A percentile compares a stretch with the other conserved stretches of the same genome.
Conservation (phyloP, 495 filamentous ascomycete species). For the Tuber microsphaerosporum region DNA sequence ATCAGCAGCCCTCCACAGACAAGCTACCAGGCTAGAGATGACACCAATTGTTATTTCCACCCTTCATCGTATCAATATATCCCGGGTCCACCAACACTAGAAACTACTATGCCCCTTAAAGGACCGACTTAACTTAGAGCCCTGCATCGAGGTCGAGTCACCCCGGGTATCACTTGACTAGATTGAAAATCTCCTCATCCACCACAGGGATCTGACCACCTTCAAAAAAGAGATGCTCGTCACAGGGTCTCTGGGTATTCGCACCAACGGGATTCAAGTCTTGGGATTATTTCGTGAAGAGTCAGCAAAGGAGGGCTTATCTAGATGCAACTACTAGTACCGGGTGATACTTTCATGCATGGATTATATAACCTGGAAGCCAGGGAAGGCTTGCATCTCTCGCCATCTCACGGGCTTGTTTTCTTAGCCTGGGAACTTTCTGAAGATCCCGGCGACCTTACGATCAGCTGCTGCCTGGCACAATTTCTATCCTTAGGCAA, state of each 20-base stretch:
- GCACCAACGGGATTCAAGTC: not conserved
- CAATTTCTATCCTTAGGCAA: not conserved
- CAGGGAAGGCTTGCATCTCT: not conserved
- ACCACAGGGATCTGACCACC: not conserved
- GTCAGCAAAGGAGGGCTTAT: not conserved
- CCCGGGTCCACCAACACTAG: not conserved
- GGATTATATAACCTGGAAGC: not conserved
- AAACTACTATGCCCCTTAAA: not conserved
- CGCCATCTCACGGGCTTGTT: not conserved
- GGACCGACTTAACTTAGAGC: not conserved
- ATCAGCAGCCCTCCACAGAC: not conserved
- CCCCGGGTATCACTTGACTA: not conserved
- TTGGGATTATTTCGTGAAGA: not conserved
- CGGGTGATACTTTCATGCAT: not conserved
- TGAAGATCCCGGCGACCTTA: not conserved
- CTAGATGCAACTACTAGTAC: not conserved
- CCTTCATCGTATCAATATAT: not conserved
- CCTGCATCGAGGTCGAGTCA: not conserved
- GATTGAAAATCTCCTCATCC: not conserved
- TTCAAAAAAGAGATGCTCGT: not conserved
- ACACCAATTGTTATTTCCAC: not conserved
- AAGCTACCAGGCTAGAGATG: not conserved
- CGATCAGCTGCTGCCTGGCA: not conserved
- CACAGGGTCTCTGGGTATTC: not conserved
- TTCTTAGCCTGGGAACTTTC: not conserved